Evolutionary conservation across 208 protist species (phyloP).

Genomic region (Trypanosoma avium): DNA sequence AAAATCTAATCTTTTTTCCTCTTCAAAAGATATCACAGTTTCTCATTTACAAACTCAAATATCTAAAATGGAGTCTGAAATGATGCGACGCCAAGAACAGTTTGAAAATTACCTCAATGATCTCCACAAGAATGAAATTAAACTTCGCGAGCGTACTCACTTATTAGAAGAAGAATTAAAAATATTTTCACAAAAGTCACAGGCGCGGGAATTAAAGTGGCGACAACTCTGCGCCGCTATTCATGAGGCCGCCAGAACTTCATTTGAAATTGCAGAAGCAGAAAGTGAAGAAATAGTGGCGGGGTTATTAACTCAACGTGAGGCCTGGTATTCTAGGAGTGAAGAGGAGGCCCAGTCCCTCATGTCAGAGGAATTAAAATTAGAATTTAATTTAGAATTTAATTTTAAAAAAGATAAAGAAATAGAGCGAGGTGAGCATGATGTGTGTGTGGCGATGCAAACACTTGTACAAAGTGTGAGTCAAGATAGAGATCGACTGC

Average conservation of each 20-base stretch:
- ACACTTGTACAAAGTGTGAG: slow-evolving; percentile 25
- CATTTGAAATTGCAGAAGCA: slow-evolving; percentile 46
- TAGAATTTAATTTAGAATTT: background rate
- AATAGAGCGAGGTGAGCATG: slow-evolving; percentile 4
- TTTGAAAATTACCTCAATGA: slow-evolving; percentile 33
- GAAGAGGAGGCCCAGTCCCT: slow-evolving; percentile 44
- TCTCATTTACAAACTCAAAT: background rate
- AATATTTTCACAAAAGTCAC: slow-evolving; percentile 23
- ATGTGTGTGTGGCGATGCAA: slow-evolving; percentile 26
- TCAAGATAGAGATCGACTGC: slow-evolving; percentile 21
- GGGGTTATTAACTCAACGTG: slow-evolving; percentile 30
- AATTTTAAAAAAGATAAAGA: background rate
- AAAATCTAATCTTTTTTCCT: background rate
- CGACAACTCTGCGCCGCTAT: slow-evolving; percentile 54
- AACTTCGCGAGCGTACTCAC: slow-evolving; percentile 26
- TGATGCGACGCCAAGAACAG: slow-evolving; percentile 5
- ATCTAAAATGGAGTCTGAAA: slow-evolving; percentile 2
- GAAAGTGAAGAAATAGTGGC: slow-evolving; percentile 36
- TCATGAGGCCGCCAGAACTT: slow-evolving; percentile 57
- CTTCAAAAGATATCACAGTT: background rate
- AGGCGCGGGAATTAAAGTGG: slow-evolving; percentile 55
- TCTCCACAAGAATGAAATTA: slow-evolving; percentile 46
- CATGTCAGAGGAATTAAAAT: background rate
- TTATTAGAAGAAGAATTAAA: slow-evolving; percentile 11
- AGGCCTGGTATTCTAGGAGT: slow-evolving; percentile 40